These are phyloP conservation scores for Iris macrosiphon DNA, from an alignment of 106 monocot genomes.

Conservation along the genomic window DNA sequence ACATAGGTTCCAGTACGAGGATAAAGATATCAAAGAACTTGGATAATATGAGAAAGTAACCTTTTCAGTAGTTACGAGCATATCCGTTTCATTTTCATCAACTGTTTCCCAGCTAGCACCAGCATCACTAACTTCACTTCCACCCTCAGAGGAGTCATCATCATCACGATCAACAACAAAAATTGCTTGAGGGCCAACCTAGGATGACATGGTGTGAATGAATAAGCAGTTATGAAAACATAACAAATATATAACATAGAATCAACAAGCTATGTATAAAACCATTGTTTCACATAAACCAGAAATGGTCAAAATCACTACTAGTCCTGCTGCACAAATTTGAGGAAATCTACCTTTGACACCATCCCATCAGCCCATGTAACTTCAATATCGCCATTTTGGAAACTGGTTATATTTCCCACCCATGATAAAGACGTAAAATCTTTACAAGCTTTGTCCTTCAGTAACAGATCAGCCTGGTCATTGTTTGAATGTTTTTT, in stretches of 20 bases:
- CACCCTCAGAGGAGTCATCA: slow-evolving; percentile 60
- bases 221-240: background rate
- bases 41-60: slow-evolving; percentile 16
- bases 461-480: slow-evolving; percentile 3
- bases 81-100: slow-evolving; percentile 61
- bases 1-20: background rate
- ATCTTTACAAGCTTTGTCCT: slow-evolving; percentile 12
- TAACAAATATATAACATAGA: background rate
- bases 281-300: too few species aligned
- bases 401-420: slow-evolving; percentile 83
- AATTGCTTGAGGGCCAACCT: slow-evolving; percentile 82
- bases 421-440: slow-evolving; percentile 72
- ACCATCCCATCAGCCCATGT: slow-evolving; percentile 86
- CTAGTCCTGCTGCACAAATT: too few species aligned
- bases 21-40: background rate
- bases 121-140: slow-evolving; percentile 56
- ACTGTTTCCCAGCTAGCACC: slow-evolving; percentile 90
- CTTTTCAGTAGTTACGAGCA: slow-evolving; percentile 33
- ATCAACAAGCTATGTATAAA: too few species aligned
- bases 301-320: too few species aligned
- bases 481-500: background rate
- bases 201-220: slow-evolving; percentile 6
- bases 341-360: slow-evolving; percentile 57
- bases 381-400: slow-evolving; percentile 95
- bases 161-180: slow-evolving; percentile 85